A percentile compares a stretch with the other conserved stretches of the same genome.
Evolutionary conservation across 495 filamentous ascomycete genomes (phyloP).

Genomic region (Astrothelium macrocarpum): DNA sequence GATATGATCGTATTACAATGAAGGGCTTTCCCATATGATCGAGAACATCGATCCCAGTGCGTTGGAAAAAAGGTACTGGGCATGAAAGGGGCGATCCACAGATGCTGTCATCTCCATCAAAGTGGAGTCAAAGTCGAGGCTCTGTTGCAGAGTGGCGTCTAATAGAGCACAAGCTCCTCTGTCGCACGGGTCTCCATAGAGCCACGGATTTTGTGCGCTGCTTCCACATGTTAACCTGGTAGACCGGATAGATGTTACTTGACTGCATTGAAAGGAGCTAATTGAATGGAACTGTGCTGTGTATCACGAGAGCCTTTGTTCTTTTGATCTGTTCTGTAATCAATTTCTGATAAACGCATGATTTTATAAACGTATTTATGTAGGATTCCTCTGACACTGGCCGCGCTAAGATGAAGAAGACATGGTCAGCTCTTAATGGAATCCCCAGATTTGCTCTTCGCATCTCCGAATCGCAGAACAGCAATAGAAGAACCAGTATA

Average conservation of each 20-base stretch:
- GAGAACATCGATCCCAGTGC: neutral
- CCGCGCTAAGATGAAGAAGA: constrained; percentile 59
- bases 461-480: constrained; percentile 73
- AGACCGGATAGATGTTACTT: neutral
- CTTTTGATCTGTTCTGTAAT: no score
- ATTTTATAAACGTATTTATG: constrained; percentile 33
- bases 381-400: constrained; percentile 85
- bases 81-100: neutral
- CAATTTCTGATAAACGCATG: no score
- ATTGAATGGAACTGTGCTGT: neutral
- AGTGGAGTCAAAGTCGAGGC: neutral
- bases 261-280: no score
- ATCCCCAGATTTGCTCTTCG: constrained; percentile 57
- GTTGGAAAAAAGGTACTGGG: neutral
- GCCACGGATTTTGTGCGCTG: neutral
- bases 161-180: neutral
- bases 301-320: no score
- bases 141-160: neutral
- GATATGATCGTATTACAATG: neutral
- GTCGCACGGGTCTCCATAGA: neutral
- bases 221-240: neutral
- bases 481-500: constrained; percentile 39
- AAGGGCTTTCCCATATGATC: neutral
- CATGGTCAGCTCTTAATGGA: constrained; percentile 89
- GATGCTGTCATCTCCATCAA: neutral